phyloP scores from a whole-genome alignment of 495 filamentous ascomycete genomes.

The Aspergillus cavernicola region DNA sequence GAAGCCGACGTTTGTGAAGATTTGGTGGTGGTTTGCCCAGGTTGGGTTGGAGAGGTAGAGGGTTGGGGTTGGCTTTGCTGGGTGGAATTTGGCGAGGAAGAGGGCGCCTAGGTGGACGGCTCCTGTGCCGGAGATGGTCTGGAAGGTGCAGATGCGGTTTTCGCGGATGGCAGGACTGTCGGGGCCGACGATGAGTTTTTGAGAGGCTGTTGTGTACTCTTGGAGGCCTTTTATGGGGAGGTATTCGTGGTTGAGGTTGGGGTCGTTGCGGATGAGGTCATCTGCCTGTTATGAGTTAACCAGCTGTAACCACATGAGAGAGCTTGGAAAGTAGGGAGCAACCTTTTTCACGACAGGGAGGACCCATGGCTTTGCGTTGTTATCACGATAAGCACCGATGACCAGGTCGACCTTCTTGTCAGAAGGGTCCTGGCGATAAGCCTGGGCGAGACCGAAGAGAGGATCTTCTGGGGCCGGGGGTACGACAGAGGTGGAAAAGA shows the following conservation, averaged over 20 bases:
- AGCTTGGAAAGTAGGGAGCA: too few species aligned
- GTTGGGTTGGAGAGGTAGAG: slow-evolving; percentile 92
- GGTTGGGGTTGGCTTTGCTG: slow-evolving; percentile 53
- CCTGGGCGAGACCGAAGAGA: slow-evolving; percentile 88
- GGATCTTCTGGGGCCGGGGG: slow-evolving; percentile 93
- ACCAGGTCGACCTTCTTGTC: slow-evolving; percentile 92
- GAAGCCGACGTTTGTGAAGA: slow-evolving; percentile 88
- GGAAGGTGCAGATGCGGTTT: slow-evolving; percentile 64
- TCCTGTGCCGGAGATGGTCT: slow-evolving; percentile 59
- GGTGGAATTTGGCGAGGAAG: slow-evolving; percentile 55
- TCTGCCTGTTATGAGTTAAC: slow-evolving; percentile 65
- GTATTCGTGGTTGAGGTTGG: slow-evolving; percentile 94
- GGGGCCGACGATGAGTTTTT: slow-evolving; percentile 80
- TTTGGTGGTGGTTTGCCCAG: slow-evolving; percentile 98
- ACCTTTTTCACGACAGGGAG: slow-evolving; percentile 96
- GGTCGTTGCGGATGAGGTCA: slow-evolving; percentile 79
- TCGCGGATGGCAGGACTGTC: slow-evolving; percentile 79
- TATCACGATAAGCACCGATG: slow-evolving; percentile 92
- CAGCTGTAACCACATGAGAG: too few species aligned
- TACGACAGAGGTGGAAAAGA: slow-evolving; percentile 74
- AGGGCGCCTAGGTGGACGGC: slow-evolving; percentile 55
- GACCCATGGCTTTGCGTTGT: slow-evolving; percentile 98
- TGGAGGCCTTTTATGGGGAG: slow-evolving; percentile 89
- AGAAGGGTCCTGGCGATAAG: slow-evolving; percentile 77
- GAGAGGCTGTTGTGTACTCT: slow-evolving; percentile 80